Conservation (phyloP, 1,284 basidiomycete species). For the Tilletia indica region DNA sequence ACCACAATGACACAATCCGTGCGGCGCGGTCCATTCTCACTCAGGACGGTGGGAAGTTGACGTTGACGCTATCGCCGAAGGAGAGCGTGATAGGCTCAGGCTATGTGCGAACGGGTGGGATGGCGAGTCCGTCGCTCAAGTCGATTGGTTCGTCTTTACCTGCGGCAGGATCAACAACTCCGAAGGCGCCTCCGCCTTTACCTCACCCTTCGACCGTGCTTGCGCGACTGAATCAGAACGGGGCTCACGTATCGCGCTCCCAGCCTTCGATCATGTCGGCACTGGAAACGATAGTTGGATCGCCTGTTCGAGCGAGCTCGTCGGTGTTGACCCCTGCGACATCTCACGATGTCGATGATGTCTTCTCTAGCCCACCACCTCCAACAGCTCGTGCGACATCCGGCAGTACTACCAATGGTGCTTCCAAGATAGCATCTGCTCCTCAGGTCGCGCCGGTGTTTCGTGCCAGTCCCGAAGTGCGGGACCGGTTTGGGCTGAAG, state of each 20-base stretch:
- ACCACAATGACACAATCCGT: not conserved
- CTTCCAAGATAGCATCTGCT: too few relatives aligned
- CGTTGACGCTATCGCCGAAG: not conserved
- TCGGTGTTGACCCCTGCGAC: too few relatives aligned
- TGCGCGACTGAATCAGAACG: conserved; percentile 11
- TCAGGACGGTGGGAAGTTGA: not conserved
- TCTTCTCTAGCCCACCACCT: conserved; percentile 1
- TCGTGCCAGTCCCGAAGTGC: not conserved
- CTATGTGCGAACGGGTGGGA: conserved; percentile 14
- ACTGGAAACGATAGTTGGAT: not conserved
- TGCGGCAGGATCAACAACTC: conserved; percentile 7
- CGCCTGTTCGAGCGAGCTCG: not conserved
- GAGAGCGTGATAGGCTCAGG: not conserved
- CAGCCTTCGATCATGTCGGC: too few relatives aligned
- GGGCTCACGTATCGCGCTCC: too few relatives aligned
- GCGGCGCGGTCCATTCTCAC: not conserved
- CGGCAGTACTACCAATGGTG: too few relatives aligned
- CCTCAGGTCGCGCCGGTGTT: not conserved
- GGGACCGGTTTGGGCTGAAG: conserved; percentile 1
- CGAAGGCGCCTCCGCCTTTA: not conserved
- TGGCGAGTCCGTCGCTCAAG: not conserved
- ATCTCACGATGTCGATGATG: not conserved
- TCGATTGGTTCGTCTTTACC: not conserved
- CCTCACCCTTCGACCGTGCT: not conserved
- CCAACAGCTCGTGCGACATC: not conserved